Percentiles rank a stretch among this genome's conserved stretches.
These are phyloP conservation scores for Stramenopiles sp. DNA, from an alignment of 352 stramenopile species.

Conservation along the genomic window DNA sequence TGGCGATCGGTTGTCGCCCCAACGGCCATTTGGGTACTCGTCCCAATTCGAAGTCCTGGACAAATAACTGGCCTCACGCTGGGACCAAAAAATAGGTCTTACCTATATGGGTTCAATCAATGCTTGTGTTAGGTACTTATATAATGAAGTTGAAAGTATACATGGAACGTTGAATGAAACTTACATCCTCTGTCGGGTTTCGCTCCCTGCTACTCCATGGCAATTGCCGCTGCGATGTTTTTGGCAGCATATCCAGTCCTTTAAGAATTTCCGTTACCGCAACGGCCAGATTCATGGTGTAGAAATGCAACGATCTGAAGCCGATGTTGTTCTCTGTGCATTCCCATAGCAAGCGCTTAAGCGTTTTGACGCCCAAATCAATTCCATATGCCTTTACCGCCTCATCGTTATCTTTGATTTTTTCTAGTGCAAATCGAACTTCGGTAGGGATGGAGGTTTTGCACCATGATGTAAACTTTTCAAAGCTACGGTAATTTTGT, in stretches of 20 bases:
- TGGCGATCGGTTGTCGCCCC: conserved; percentile 77
- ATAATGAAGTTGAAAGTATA: no score
- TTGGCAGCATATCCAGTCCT: conserved; percentile 33
- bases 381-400: conserved; percentile 86
- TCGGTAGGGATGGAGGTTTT: neutral
- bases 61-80: conserved; percentile 89
- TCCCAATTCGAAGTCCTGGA: conserved; percentile 90
- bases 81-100: conserved; percentile 95
- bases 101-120: no score
- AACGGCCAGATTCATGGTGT: conserved; percentile 76
- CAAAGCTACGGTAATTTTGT: conserved; percentile 6
- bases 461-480: neutral
- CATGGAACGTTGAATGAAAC: no score
- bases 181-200: conserved; percentile 39
- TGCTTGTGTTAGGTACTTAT: no score
- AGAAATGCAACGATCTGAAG: conserved; percentile 52
- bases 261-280: conserved; percentile 65
- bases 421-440: conserved; percentile 34
- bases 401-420: conserved; percentile 85
- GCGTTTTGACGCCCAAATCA: conserved; percentile 80
- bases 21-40: conserved; percentile 86
- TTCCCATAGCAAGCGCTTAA: conserved; percentile 25
- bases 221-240: conserved; percentile 33
- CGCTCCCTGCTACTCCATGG: conserved; percentile 90
- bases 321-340: neutral